Evolutionary conservation across 192 early-diverging fungal genomes (phyloP).

Genomic region (Gorgonomyces haynaldii): DNA sequence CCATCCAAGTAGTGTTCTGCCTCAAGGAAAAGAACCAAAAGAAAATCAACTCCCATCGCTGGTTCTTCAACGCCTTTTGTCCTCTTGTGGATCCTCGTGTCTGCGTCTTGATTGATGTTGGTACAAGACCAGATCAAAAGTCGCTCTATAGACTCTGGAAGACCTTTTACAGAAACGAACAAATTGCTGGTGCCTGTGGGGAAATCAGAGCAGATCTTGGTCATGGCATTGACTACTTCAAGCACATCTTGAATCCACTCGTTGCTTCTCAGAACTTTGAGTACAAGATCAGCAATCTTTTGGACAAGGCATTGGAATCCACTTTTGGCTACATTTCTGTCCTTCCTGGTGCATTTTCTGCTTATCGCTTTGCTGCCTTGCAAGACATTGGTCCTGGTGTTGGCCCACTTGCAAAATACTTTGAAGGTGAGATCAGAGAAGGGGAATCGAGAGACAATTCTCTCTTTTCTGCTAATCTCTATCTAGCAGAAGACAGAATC

Average conservation of each 20-base stretch:
- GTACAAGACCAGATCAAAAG: constrained; percentile 58
- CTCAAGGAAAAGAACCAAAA: constrained; percentile 56
- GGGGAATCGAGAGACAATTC: constrained; percentile 26
- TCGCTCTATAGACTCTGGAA: constrained; percentile 71
- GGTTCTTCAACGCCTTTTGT: constrained; percentile 60
- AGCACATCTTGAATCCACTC: constrained; percentile 57
- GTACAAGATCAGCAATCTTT: constrained; percentile 63
- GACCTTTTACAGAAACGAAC: constrained; percentile 59
- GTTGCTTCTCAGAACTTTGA: constrained; percentile 82
- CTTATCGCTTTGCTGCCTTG: constrained; percentile 64
- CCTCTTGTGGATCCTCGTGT: constrained; percentile 31
- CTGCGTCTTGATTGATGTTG: constrained; percentile 58
- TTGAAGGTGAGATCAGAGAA: constrained; percentile 61
- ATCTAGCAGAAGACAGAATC: constrained; percentile 63
- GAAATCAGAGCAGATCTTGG: constrained; percentile 72
- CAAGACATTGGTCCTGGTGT: constrained; percentile 45
- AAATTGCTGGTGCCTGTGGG: constrained; percentile 73
- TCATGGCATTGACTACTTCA: constrained; percentile 41
- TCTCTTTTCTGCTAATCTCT: constrained; percentile 53
- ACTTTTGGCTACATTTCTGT: constrained; percentile 94
- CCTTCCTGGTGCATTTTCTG: constrained; percentile 78
- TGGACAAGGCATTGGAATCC: constrained; percentile 71
- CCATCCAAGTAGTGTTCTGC: constrained; percentile 54
- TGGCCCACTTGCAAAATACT: constrained; percentile 67
- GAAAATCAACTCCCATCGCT: constrained; percentile 59